These are phyloP conservation scores for Clonostachys rosea DNA, from an alignment of 2,329 filamentous ascomycete genomes.

Conservation along the genomic window DNA sequence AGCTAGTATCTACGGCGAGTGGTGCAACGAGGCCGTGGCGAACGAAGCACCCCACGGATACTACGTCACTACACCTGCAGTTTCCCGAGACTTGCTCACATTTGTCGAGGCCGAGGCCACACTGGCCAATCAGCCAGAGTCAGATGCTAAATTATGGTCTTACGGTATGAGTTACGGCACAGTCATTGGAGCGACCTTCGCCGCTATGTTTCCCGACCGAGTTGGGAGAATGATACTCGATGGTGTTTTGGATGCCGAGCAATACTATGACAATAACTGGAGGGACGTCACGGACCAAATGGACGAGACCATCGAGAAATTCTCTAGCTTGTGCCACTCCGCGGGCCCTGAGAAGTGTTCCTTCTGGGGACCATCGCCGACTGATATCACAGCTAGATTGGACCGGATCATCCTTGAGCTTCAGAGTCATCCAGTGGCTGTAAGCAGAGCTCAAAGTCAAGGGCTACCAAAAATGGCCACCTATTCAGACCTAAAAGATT, in stretches of 20 bases:
- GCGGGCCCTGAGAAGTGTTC: constrained; percentile 15
- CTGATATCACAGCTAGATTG: constrained; percentile 14
- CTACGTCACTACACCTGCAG: constrained; percentile 21
- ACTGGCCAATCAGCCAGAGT: constrained; percentile 8
- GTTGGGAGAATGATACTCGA: constrained; percentile 29
- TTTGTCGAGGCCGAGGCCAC: constrained; percentile 20
- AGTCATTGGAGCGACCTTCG: constrained; percentile 19
- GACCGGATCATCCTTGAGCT: constrained; percentile 15
- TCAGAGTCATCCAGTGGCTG: constrained; percentile 13
- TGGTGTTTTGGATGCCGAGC: constrained; percentile 13
- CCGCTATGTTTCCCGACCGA: constrained; percentile 30
- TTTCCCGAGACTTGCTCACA: constrained; percentile 19
- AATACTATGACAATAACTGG: constrained; percentile 15
- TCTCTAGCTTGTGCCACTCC: constrained; percentile 13
- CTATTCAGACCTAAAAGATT: constrained; percentile 18
- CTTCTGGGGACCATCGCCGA: constrained; percentile 19
- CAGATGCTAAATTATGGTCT: constrained; percentile 17
- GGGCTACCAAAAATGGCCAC: constrained; percentile 14
- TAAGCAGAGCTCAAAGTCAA: constrained; percentile 9
- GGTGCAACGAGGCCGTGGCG: constrained; percentile 20
- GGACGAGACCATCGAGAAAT: constrained; percentile 10
- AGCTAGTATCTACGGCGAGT: constrained; percentile 19
- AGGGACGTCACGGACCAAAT: constrained; percentile 11
- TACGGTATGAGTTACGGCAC: constrained; percentile 22
- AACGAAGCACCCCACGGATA: constrained; percentile 17